Percentiles rank a stretch among this genome's conserved stretches.
Evolutionary conservation across 306 rosid genomes (phyloP).

Genomic region (Luffa acutangula): DNA sequence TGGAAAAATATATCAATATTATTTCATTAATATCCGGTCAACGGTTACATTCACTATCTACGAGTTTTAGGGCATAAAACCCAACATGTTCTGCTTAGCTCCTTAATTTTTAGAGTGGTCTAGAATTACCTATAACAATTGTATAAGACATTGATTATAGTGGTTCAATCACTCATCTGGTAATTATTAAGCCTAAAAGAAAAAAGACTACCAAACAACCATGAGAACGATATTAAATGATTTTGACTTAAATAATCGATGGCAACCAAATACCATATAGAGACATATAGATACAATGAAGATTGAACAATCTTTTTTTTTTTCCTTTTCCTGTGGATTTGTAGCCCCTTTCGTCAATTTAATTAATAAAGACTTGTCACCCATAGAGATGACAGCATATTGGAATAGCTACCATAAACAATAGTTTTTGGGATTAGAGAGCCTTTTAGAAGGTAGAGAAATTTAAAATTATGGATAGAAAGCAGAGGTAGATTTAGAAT

Average conservation of each 20-base stretch:
- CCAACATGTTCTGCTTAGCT: too few relatives aligned
- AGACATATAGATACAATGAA: not conserved
- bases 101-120: too few relatives aligned
- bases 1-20: too few relatives aligned
- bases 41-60: too few relatives aligned
- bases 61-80: too few relatives aligned
- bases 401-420: not conserved
- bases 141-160: too few relatives aligned
- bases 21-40: too few relatives aligned
- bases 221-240: not conserved
- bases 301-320: not conserved
- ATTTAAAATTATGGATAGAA: not conserved
- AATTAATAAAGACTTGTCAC: not conserved
- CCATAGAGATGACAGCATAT: not conserved
- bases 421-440: not conserved
- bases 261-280: not conserved
- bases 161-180: too few relatives aligned
- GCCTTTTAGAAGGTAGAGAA: not conserved
- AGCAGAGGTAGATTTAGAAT: not conserved
- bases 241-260: not conserved
- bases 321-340: not conserved
- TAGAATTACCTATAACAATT: too few relatives aligned
- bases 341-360: not conserved
- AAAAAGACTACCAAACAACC: not conserved
- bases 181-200: too few relatives aligned